These are phyloP conservation scores for Hypoxylon trugodes DNA, from an alignment of 495 filamentous ascomycete species.

Conservation along the genomic window DNA sequence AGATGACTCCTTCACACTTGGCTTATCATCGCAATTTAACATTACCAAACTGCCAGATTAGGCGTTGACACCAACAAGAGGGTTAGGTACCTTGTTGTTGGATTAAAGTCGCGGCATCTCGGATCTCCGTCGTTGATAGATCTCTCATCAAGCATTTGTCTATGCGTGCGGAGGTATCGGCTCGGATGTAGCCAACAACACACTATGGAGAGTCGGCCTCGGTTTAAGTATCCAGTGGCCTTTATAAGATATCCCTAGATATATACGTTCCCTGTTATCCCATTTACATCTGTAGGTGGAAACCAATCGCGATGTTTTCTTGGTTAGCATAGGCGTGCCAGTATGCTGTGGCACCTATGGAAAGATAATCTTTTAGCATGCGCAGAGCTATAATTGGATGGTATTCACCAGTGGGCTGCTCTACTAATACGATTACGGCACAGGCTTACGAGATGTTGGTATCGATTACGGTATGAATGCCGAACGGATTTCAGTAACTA, in stretches of 20 bases:
- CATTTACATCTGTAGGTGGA: neutral
- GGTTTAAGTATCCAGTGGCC: neutral
- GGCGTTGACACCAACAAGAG: too few relatives aligned
- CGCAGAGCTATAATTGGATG: neutral
- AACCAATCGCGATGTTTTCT: neutral
- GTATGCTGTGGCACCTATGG: constrained; percentile 6
- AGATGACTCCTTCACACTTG: too few relatives aligned
- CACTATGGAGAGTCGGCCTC: neutral
- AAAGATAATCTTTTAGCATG: neutral
- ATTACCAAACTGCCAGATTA: too few relatives aligned
- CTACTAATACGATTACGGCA: neutral
- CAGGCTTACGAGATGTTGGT: neutral
- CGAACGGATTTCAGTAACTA: neutral
- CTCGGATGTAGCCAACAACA: constrained; percentile 13
- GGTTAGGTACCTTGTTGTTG: constrained; percentile 17
- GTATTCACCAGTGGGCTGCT: neutral
- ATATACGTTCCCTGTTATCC: neutral
- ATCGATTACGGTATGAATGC: too few relatives aligned
- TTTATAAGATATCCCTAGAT: neutral
- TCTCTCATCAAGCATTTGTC: too few relatives aligned
- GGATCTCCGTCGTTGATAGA: constrained; percentile 29
- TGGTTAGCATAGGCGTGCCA: neutral
- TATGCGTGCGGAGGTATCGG: constrained; percentile 24
- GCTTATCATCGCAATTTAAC: too few relatives aligned
- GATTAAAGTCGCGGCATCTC: constrained; percentile 18